phyloP scores from a whole-genome alignment of 2,329 filamentous ascomycete genomes.

The Fusarium graminum region DNA sequence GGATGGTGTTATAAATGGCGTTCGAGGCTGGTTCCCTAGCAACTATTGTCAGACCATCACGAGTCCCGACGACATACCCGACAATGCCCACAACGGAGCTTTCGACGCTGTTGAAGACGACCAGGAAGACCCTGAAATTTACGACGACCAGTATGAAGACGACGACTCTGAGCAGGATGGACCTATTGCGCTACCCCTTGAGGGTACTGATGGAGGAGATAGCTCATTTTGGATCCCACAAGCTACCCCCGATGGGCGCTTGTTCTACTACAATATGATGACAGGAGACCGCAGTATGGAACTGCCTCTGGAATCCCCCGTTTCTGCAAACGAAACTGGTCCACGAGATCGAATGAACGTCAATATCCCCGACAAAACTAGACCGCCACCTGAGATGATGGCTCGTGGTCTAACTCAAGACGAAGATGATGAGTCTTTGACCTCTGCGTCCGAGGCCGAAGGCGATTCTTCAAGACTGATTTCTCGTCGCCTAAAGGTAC shows the following conservation, averaged over 20 bases:
- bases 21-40: slow-evolving; percentile 98
- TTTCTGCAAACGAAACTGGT: slow-evolving; percentile 82
- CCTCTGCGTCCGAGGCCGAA: slow-evolving; percentile 88
- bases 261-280: slow-evolving; percentile 99
- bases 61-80: slow-evolving; percentile 78
- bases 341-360: slow-evolving; percentile 91
- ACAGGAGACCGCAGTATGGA: slow-evolving; percentile 96
- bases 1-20: slow-evolving; percentile 97
- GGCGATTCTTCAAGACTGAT: slow-evolving; percentile 77
- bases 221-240: slow-evolving; percentile 99
- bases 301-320: slow-evolving; percentile 90
- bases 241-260: slow-evolving; percentile 88
- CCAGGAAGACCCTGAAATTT: slow-evolving; percentile 72
- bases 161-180: slow-evolving; percentile 74
- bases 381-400: slow-evolving; percentile 91
- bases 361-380: slow-evolving; percentile 87
- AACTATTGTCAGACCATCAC: slow-evolving; percentile 95
- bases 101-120: slow-evolving; percentile 72
- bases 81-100: slow-evolving; percentile 68
- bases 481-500: slow-evolving; percentile 77
- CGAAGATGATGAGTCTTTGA: slow-evolving; percentile 88
- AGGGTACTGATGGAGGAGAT: slow-evolving; percentile 71
- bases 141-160: slow-evolving; percentile 76
- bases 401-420: slow-evolving; percentile 83
- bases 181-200: slow-evolving; percentile 72